Base-by-base conservation (phyloP, 2,329 filamentous ascomycete species). In the Zymoseptoria tritici region DNA sequence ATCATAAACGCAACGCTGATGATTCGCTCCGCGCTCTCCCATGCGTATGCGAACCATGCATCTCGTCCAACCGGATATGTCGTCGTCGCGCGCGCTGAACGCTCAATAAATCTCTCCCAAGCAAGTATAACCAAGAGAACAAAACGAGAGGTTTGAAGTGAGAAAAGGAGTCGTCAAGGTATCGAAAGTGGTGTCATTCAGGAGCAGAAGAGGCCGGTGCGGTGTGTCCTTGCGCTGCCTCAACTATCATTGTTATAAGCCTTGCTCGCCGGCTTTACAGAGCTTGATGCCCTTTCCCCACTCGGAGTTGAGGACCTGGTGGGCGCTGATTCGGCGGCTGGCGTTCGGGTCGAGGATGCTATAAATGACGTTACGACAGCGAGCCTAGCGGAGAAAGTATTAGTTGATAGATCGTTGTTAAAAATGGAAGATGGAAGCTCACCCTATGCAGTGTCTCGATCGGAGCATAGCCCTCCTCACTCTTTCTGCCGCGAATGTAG, bases 271-370 rank as follows among this genome's bases (percentile, higher is more conserved):
- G 62, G 94, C 93, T 77, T 92, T 94, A 80, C 94, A 99, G 60
- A 97, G 83, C 78, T 92, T 96, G 76, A 97, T 97, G 76, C 97
- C 93, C 68, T 94, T 90, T 67, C 94, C 91, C 94, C 94, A 99
- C 79, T 99, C 94, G 4, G 93, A 97, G 77, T 96, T 96, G 70
- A 99, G 85, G 59, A 97, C 91, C 78, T 99, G 94, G 49, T 92
- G 93, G 60, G 94, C 93, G 29, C 91, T 97, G 73, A 99, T 93
- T 68, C 94, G 90, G 65, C 94, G 88, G 59, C 85, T 85, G 24
- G 94, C 91, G 73, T 96, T 97, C 29, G 94, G 94, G 72, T 99
- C 94, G 52, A 99, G 83, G 65, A 99, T 96, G 21, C 92, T 97
- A 78, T 99, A 99, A 73, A 99, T 97, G 70, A 99, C 94, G 70